Evolutionary conservation across 2,329 filamentous ascomycete species (phyloP), one percentile per base, ranked within the genome.

Genomic region (Chalaropsis thielavioides): DNA sequence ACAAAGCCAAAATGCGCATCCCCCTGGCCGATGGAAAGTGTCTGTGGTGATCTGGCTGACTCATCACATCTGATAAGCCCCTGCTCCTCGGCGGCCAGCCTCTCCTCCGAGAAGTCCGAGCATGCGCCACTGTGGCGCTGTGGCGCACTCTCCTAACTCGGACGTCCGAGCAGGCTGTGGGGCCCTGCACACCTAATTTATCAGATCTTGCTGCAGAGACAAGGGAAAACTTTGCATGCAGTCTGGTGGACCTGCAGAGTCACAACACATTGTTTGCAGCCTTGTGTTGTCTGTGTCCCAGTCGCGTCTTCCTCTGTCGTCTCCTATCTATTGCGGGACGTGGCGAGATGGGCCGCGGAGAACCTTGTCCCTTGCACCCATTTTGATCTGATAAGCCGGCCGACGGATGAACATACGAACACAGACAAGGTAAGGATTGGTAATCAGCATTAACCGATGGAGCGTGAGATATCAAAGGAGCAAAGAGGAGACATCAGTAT

Each of bases 51-150:
- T 11, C 3, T 1, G 17, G 38, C 38, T 64, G 62, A 64, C 62
- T 64, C 54, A 64, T 64, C 62, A 59, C n/a, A 64, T 64, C 51
- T 64, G 62, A 59, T 64, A 64, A 59, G 24, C 2, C 61, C 22
- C 51, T 19, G 51, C 27, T 27, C 27, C 51, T 51, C 62, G 49
- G 62, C n/a, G 11, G 38, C 13, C 46, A 56, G 40, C 8, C 15
- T 19, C 41, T 40, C 10, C 3, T 17, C 51, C 49, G 38, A 49
- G 22, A 44, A 35, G 19, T 44, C 62, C 62, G 62, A 59, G 62
- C 6, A 17, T 24, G 15, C n/a, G 38, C 17, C 24, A 27, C 38
- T 59, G 62, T 59, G 51, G 51, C 51, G 51, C 31, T 58, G 19
- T 31, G 54, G n/a, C 51, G 6, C n/a, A 22, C 2, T 2, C 13